phyloP scores from a whole-genome alignment of 805 yeast species.

The Ogataea salicorniae region DNA sequence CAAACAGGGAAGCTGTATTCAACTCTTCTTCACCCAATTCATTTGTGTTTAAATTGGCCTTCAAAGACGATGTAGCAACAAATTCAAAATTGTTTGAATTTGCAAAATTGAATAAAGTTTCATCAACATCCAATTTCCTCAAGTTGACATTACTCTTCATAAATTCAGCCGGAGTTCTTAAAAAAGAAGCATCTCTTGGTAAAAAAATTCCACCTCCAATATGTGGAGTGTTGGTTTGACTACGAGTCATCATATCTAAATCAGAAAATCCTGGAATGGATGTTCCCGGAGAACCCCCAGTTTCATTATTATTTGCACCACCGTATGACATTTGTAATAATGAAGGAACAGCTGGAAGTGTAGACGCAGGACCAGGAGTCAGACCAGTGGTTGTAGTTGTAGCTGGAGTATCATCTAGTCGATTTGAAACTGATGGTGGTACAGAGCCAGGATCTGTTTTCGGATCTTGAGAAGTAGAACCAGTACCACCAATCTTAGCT shows the following conservation, averaged over 20 bases:
- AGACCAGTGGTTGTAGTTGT: neutral
- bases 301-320: neutral
- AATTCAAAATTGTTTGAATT: constrained; percentile 13
- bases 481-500: neutral
- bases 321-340: neutral
- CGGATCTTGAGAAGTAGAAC: neutral
- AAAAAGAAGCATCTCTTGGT: neutral
- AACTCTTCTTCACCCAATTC: neutral
- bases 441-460: neutral
- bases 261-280: neutral
- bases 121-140: constrained; percentile 10
- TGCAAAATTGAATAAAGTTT: constrained; percentile 11
- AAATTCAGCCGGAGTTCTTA: neutral
- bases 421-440: neutral
- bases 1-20: neutral
- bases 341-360: neutral
- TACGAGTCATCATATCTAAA: neutral
- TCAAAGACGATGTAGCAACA: constrained; percentile 12
- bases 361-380: neutral
- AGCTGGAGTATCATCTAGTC: neutral
- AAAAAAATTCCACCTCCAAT: neutral
- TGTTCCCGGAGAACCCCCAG: neutral
- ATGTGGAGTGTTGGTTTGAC: neutral
- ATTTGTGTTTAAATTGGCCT: constrained; percentile 6
- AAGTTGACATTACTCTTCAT: constrained; percentile 1